Conservation (phyloP, 768 basidiomycete genomes). For the Trametes cinnabarina region DNA sequence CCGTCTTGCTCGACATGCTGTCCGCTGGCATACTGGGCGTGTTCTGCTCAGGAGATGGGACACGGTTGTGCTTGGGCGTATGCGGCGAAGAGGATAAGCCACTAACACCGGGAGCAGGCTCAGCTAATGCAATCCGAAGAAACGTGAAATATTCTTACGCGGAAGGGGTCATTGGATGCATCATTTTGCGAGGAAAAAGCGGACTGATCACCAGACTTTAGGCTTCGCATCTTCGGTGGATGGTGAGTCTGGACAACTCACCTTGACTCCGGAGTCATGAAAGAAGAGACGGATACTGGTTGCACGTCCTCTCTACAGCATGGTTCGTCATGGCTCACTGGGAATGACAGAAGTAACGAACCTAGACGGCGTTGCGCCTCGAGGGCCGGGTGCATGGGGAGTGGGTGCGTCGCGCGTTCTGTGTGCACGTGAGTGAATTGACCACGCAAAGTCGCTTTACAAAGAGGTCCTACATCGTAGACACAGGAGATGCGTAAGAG, state of each 20-base stretch:
- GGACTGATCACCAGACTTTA: slow-evolving; percentile 18
- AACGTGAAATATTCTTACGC: slow-evolving; percentile 4
- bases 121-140: background rate
- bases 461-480: slow-evolving; percentile 2
- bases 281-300: background rate
- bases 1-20: background rate
- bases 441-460: too few species aligned
- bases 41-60: background rate
- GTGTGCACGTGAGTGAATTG: background rate
- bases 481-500: slow-evolving; percentile 5
- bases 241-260: background rate
- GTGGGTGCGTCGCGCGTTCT: slow-evolving; percentile 5
- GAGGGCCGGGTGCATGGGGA: background rate
- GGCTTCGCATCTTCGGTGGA: background rate
- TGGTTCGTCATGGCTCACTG: background rate
- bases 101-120: background rate
- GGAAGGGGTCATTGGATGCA: slow-evolving; percentile 4
- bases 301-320: background rate
- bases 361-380: background rate
- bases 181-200: slow-evolving; percentile 20
- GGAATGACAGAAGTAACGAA: background rate
- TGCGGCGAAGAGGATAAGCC: slow-evolving; percentile 9
- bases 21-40: background rate
- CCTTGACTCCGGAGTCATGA: slow-evolving; percentile 34
- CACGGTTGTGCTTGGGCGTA: slow-evolving; percentile 2